Conservation (phyloP, 169 alveolate genomes). For the Plasmodium coatneyi region DNA sequence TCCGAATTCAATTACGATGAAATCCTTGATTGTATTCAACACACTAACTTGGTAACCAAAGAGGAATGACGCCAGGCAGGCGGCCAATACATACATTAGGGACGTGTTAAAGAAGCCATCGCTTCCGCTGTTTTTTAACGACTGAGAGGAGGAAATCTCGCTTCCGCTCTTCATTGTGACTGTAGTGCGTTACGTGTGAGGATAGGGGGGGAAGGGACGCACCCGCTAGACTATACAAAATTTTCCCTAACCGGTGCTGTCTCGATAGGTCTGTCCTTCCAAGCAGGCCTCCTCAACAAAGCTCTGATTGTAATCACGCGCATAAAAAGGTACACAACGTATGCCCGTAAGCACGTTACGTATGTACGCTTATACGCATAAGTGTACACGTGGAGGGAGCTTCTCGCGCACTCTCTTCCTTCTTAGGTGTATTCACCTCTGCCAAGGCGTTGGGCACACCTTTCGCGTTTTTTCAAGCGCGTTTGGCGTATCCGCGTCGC, state of each 20-base stretch:
- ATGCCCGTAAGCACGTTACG: background rate
- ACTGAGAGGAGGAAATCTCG: conserved; percentile 7
- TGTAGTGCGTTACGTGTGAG: background rate
- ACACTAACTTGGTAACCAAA: conserved; percentile 82
- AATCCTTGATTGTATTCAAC: conserved; percentile 79
- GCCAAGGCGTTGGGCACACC: background rate
- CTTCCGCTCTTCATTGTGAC: conserved; percentile 13
- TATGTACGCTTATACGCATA: background rate
- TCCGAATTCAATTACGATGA: conserved; percentile 79
- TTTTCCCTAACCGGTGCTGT: background rate
- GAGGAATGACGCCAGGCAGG: conserved; percentile 79
- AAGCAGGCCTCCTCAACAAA: background rate
- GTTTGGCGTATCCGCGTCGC: background rate
- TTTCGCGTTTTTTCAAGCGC: background rate
- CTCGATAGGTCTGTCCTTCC: background rate
- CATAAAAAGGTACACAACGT: background rate
- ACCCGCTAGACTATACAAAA: background rate
- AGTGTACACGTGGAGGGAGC: background rate
- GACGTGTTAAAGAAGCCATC: conserved; percentile 28
- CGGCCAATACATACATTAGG: conserved; percentile 62
- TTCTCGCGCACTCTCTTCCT: background rate
- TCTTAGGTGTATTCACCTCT: background rate
- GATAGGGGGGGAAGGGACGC: background rate
- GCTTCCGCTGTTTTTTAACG: background rate
- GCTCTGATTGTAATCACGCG: background rate